phyloP scores from a whole-genome alignment of 345 rosid genomes.

The Eucalyptus virginea region DNA sequence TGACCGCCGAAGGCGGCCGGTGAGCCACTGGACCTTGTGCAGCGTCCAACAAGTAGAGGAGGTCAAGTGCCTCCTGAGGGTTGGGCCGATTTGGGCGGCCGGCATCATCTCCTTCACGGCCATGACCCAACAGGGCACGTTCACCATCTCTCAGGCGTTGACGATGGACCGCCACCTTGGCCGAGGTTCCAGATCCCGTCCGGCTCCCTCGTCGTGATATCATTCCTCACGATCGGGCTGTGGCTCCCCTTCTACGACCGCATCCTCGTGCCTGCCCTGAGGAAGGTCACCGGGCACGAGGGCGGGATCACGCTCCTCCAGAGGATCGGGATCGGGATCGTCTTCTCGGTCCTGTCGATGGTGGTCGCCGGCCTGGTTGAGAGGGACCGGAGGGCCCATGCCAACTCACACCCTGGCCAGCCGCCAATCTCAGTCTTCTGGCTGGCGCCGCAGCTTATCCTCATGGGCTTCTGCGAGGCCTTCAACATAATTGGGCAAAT shows the following conservation, averaged over 20 bases:
- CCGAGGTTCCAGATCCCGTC: constrained; percentile 42
- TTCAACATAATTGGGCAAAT: constrained; percentile 46
- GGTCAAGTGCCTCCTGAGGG: constrained; percentile 41
- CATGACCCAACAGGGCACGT: constrained; percentile 30
- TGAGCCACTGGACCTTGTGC: constrained; percentile 37
- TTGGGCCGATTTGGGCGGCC: constrained; percentile 47
- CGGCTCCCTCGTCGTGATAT: constrained; percentile 21
- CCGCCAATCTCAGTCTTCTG: constrained; percentile 31
- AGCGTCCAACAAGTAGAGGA: constrained; percentile 67
- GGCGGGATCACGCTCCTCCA: constrained; percentile 53
- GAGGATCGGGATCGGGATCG: constrained; percentile 38
- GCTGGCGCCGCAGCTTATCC: constrained; percentile 50
- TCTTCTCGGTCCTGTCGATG: constrained; percentile 38
- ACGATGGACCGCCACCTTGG: constrained; percentile 58
- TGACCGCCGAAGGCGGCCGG: constrained; percentile 23
- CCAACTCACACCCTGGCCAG: background rate
- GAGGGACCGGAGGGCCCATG: constrained; percentile 19
- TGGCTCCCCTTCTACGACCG: constrained; percentile 63
- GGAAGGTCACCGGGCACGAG: constrained; percentile 21
- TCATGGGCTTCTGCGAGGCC: constrained; percentile 49
- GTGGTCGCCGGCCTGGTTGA: constrained; percentile 36
- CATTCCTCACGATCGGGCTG: constrained; percentile 34
- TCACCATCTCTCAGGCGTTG: constrained; percentile 35
- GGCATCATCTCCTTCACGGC: constrained; percentile 27
- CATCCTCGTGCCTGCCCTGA: constrained; percentile 24